Percentiles rank a stretch among this genome's conserved stretches.
Evolutionary conservation across 257 asterid genomes (phyloP).

Genomic region (Coffea canephora): DNA sequence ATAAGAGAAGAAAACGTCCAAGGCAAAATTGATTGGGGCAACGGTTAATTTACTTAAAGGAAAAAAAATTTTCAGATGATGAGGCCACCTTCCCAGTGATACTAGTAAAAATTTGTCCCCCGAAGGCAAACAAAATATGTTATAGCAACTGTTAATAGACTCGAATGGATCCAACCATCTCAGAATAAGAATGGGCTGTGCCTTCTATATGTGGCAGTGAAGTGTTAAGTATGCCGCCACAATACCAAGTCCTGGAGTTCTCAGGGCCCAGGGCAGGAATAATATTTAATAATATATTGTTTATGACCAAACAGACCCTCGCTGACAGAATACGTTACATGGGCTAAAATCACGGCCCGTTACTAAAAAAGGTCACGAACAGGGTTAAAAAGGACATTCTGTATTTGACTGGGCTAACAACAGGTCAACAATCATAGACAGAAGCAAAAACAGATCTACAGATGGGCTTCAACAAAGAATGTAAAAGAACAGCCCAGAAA

Average conservation of each 20-base stretch:
- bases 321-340: neutral
- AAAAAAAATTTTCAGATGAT: neutral
- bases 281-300: neutral
- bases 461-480: constrained; percentile 22
- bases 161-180: constrained; percentile 1
- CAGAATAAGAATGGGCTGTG: constrained; percentile 9
- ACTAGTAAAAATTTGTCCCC: neutral
- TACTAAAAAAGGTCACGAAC: neutral
- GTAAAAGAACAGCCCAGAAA: constrained; percentile 13
- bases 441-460: constrained; percentile 28
- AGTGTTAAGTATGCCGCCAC: neutral
- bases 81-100: neutral
- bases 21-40: too few species aligned
- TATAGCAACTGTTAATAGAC: neutral
- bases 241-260: too few species aligned
- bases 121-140: neutral
- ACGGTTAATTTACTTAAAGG: too few species aligned
- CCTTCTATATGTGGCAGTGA: neutral
- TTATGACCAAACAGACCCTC: constrained; percentile 12
- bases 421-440: constrained; percentile 18
- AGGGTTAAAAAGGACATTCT: constrained; percentile 18
- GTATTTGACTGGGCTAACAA: constrained; percentile 15
- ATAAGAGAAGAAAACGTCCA: too few species aligned
- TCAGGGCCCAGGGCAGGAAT: neutral
- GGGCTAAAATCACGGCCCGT: constrained; percentile 22